Evolutionary conservation across 2,329 filamentous ascomycete species (phyloP), one percentile per base, ranked within the genome.

Genomic region (Colletotrichum sidae): DNA sequence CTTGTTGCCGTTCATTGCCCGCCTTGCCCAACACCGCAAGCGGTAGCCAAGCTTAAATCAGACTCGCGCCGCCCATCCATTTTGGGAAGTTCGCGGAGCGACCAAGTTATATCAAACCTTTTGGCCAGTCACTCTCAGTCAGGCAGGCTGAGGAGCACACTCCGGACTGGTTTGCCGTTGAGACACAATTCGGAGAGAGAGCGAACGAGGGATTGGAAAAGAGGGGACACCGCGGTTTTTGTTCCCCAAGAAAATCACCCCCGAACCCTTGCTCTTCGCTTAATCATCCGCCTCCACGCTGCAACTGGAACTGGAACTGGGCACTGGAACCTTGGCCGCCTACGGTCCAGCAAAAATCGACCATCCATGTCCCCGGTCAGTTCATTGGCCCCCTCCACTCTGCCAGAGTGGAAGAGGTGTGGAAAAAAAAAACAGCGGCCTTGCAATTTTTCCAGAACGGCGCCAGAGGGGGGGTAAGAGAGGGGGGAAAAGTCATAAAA

Each of bases 401-500:
- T 25, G 25, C 25, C 47, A 25, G 17, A n/a, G 55, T 37, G 45
- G 17, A 12, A 41, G 44, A 35, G 37, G n/a, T 11, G 37, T 5
- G 15, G 8, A 39, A 62, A 60, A 57, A 57, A 15, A 62, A 54
- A 62, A 59, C 34, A 55, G 51, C 53, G 60, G 50, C 55, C 47
- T 49, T 53, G 46, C 53, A 57, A 49, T 57, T 66, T 66, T 66
- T 57, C 53, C 58, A 66, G 58, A 44, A 66, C 42, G n/a, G 25
- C 17, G 44, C 51, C 37, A 54, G 54, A 49, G 13, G 46, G 47
- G 39, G 34, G 60, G 42, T 13, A 35, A 42, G 50, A 34, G 41
- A 62, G 39, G 41, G 46, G 42, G 7, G 8, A 65, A 56, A 39
- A 53, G 42, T 37, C 50, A 63, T 46, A 63, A 62, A 63, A 78